A percentile compares a stretch with the other conserved stretches of the same genome.
These are phyloP conservation scores for Metschnikowia koreensis DNA, from an alignment of 805 yeast species.

Conservation along the genomic window DNA sequence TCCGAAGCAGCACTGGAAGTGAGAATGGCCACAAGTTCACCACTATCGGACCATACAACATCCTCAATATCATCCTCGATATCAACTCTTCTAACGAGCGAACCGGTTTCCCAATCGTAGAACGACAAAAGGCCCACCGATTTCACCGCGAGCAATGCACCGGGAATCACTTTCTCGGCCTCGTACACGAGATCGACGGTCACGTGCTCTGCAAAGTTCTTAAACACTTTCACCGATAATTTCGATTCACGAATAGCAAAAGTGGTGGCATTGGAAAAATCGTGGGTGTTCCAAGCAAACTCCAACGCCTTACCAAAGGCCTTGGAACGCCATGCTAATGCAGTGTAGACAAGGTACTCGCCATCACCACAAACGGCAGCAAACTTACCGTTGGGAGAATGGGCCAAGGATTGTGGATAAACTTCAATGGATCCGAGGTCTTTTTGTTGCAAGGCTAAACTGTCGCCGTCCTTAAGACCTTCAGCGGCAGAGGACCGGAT, in stretches of 20 bases:
- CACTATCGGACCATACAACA: conserved; percentile 90
- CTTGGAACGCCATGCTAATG: conserved; percentile 97
- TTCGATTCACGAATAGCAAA: conserved; percentile 78
- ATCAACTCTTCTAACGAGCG: conserved; percentile 82
- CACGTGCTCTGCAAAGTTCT: conserved; percentile 79
- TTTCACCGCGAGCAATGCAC: conserved; percentile 82
- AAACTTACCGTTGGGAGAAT: conserved; percentile 96
- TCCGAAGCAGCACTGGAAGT: conserved; percentile 29
- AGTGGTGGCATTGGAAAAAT: conserved; percentile 55
- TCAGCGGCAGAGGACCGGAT: conserved; percentile 65
- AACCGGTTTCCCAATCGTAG: conserved; percentile 91
- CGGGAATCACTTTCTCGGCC: conserved; percentile 82
- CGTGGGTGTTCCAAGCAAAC: conserved; percentile 92
- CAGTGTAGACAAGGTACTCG: conserved; percentile 92
- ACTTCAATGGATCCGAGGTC: conserved; percentile 94
- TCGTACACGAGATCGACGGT: conserved; percentile 64
- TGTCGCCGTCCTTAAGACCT: conserved; percentile 75
- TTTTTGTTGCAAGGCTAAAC: conserved; percentile 72
- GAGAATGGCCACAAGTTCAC: conserved; percentile 78
- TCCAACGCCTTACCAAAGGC: conserved; percentile 87
- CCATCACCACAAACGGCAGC: conserved; percentile 98
- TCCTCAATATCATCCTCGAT: conserved; percentile 71
- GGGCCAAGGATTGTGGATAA: conserved; percentile 81
- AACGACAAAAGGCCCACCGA: conserved; percentile 83
- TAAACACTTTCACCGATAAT: conserved; percentile 65